Base-by-base conservation (phyloP, 1,139 yeast genomes). In the Nadsonia commutata region DNA sequence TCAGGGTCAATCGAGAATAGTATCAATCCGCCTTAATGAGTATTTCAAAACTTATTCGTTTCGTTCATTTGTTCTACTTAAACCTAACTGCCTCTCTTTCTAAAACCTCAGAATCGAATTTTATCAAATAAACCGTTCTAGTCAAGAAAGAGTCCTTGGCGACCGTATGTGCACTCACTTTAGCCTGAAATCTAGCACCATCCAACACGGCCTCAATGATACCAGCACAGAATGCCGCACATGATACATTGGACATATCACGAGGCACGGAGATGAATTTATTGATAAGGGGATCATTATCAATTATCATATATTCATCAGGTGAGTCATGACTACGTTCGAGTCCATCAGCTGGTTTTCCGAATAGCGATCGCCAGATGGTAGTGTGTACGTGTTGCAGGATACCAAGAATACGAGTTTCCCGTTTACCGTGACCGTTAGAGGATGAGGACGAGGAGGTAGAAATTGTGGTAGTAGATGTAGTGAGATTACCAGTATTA, bases 141-240 rank as follows among this genome's bases (percentile, higher is more conserved):
- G 72, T 64, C 0, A 94, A 88, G 39, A 57, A 62, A 3, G 68
- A 75, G 2, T 74, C 83, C 3, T 72, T 65, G 0, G 88, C 81
- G 37, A 80, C 88, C 1, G 82, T 71, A 57, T 93, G 98, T 0
- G 98, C 96, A 5, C 88, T 76, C 4, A 90, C 98, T 39, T 67
- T 70, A 21, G 95, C 94, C 44, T 76, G 78, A 57, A 88, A 88
- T 48, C 79, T 80, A 2, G 88, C 74, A 16, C 82, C 72, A 52
- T 84, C 94, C 45, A 90, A 65, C 1, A 90, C 80, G 0, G 96
- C 97, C 58, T 88, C 95, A 21, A 90, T 74, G 21, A 90, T 74
- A 0, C 98, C 98, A 1, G 96, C 96, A 2, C 81, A 75, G 55
- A 82, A 83, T 0, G 95, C 88, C 9, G 83, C 80, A 55, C 94